These are phyloP conservation scores for Calophaca sinica DNA, from an alignment of 306 rosid species.

Conservation along the genomic window DNA sequence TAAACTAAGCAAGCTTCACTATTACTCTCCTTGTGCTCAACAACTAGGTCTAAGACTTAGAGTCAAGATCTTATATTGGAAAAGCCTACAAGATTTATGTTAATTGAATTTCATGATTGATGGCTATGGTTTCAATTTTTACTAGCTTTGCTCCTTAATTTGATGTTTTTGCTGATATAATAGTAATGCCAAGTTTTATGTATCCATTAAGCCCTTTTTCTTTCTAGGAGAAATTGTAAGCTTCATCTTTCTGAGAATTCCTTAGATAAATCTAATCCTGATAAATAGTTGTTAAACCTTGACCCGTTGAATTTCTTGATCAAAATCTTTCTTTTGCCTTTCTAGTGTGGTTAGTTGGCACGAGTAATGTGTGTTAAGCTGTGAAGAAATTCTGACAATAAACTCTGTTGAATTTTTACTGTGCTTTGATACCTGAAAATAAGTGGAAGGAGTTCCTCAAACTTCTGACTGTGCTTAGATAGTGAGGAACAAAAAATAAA, in stretches of 20 bases:
- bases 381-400: slow-evolving; percentile 12
- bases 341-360: slow-evolving; percentile 34
- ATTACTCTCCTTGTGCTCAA: slow-evolving; percentile 5
- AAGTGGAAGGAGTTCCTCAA: slow-evolving; percentile 1
- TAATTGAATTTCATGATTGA: slow-evolving; percentile 25
- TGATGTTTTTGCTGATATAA: neutral
- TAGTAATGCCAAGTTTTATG: neutral
- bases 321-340: slow-evolving; percentile 22
- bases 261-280: slow-evolving; percentile 14
- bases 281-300: slow-evolving; percentile 17
- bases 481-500: neutral
- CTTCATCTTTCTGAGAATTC: slow-evolving; percentile 3
- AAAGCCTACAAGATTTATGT: slow-evolving; percentile 8
- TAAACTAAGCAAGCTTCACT: slow-evolving; percentile 22
- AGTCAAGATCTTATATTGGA: neutral
- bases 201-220: neutral
- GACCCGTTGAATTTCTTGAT: neutral
- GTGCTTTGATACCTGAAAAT: slow-evolving; percentile 12
- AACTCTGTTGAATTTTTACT: slow-evolving; percentile 11
- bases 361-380: slow-evolving; percentile 14
- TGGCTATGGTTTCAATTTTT: neutral
- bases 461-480: slow-evolving; percentile 32
- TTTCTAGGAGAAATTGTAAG: slow-evolving; percentile 6
- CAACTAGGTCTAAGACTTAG: slow-evolving; percentile 16
- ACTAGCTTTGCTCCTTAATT: slow-evolving; percentile 16